Evolutionary conservation across 2,329 filamentous ascomycete species (phyloP), one percentile per base, ranked within the genome.

Genomic region (Lojkania enalia): DNA sequence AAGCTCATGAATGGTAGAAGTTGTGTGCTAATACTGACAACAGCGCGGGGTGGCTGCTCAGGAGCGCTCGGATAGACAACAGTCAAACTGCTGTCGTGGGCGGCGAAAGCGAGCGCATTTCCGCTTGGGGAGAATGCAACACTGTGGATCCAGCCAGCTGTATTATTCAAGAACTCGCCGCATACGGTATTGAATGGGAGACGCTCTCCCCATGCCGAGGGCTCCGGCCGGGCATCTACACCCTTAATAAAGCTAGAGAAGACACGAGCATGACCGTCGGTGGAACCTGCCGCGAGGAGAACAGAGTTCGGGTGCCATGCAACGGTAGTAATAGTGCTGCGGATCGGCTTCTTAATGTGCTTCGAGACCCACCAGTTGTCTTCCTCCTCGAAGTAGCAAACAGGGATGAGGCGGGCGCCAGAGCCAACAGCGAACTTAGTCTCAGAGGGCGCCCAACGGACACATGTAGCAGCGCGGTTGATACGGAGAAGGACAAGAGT

Each of bases 331-430:
- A 99, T 92, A 45, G 94, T 99, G 70, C 90, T 96, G 57, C 92
- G 88, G 63, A 99, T 95, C 15, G 94, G 94, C 81, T 97, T 99
- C 83, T 97, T 97, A 66, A 99, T 76, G 74, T 99, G 94, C 80
- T 99, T 99, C 27, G 91, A 96, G 31, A 99, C 92, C 94, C 94
- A 99, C 94, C 94, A 99, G 77, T 99, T 91, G 73, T 99, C 96
- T 73, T 99, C 94, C 70, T 96, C 89, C 68, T 99, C 94, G 61
- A 99, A 99, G 77, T 97, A 97, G 79, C 94, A 99, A 59, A 97
- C 82, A 30, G 94, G 90, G 63, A 99, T 96, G 55, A 96, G 87
- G 53, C 94, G 86, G 60, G 96, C 94, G 51, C 94, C 94, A 20
- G 91, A 96, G 49, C 94, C 94, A 19, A 97, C 94, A 42, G 94